Percentiles rank a stretch among this genome's conserved stretches.
phyloP scores from a whole-genome alignment of 768 basidiomycete genomes.

The Austroboletus festivus region DNA sequence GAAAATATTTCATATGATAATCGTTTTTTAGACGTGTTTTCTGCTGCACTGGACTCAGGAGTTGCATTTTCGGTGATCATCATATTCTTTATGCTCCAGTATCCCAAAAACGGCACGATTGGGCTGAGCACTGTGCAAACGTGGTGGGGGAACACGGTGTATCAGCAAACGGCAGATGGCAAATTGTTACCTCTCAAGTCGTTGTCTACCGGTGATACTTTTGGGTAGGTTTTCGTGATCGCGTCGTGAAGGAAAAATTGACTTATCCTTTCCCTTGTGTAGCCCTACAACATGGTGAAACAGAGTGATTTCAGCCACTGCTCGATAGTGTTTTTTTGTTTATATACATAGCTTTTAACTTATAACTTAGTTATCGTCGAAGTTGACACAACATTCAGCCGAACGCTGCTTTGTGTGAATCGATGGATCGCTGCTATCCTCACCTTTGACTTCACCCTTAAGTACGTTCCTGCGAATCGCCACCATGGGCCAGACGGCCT shows the following conservation, averaged over 20 bases:
- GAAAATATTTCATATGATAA: constrained; percentile 15
- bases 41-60: constrained; percentile 71
- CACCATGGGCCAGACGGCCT: too few relatives aligned
- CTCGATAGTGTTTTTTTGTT: too few relatives aligned
- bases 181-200: constrained; percentile 8
- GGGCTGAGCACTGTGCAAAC: constrained; percentile 47
- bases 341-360: too few relatives aligned
- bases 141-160: constrained; percentile 72
- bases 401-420: too few relatives aligned
- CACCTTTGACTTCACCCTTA: too few relatives aligned
- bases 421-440: too few relatives aligned
- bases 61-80: constrained; percentile 53
- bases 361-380: too few relatives aligned
- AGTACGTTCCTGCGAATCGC: too few relatives aligned
- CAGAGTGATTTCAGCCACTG: too few relatives aligned
- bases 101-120: constrained; percentile 58
- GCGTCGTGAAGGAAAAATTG: not conserved
- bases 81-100: constrained; percentile 65
- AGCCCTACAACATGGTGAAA: constrained; percentile 14
- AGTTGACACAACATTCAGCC: too few relatives aligned
- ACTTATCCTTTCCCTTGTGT: not conserved
- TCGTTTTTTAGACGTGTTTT: constrained; percentile 49
- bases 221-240: constrained; percentile 22
- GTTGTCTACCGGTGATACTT: constrained; percentile 16
- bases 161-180: constrained; percentile 22